Conservation (phyloP, 2,329 filamentous ascomycete genomes). For the Xylaria digitata region DNA sequence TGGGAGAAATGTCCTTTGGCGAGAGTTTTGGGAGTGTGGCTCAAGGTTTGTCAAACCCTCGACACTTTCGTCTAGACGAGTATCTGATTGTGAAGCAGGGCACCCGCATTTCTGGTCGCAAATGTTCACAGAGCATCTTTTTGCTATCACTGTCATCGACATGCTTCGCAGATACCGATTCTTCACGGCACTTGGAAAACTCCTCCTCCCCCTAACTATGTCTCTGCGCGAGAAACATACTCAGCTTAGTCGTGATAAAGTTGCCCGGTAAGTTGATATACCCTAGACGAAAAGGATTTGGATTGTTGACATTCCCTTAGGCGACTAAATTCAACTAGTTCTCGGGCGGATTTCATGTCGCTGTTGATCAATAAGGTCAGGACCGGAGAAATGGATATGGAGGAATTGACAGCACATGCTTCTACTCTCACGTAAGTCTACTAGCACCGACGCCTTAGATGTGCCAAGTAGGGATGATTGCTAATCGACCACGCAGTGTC, state of each 20-base stretch:
- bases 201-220: too few relatives aligned
- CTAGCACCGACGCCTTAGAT: accelerated
- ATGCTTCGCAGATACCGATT: too few relatives aligned
- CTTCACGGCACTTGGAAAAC: too few relatives aligned
- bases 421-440: neutral
- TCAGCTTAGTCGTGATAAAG: neutral
- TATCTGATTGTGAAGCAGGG: neutral
- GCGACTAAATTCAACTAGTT: neutral
- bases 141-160: neutral
- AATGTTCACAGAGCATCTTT: neutral
- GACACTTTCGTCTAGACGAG: neutral
- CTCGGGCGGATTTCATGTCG: neutral
- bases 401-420: neutral
- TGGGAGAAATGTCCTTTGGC: neutral
- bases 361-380: neutral
- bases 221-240: too few relatives aligned
- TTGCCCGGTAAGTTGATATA: too few relatives aligned
- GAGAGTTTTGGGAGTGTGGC: neutral
- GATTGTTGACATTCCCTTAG: neutral
- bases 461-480: too few relatives aligned
- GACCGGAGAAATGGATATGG: neutral
- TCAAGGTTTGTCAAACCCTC: neutral
- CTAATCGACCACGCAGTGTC: slow-evolving; percentile 34
- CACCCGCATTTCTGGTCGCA: neutral
- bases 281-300: too few relatives aligned